Evolutionary conservation across 331 rosid genomes (phyloP).

Genomic region (Rosa hybrid): DNA sequence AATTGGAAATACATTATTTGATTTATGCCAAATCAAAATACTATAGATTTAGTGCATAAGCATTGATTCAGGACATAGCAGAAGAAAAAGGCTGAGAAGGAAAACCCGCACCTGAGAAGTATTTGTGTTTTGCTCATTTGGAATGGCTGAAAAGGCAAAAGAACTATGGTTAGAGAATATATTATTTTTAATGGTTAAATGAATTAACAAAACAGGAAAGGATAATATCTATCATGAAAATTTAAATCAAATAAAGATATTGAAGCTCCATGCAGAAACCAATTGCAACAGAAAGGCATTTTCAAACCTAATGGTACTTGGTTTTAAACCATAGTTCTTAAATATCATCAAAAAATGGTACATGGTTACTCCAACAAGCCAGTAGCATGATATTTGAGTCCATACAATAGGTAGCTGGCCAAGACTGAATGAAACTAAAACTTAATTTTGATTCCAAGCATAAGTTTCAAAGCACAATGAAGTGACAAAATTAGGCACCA

Average conservation of each 20-base stretch:
- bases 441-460: not conserved
- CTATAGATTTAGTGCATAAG: not conserved
- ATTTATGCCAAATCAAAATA: not conserved
- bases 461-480: not conserved
- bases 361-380: not conserved
- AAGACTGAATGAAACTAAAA: not conserved
- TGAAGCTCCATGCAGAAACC: not conserved
- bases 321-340: not conserved
- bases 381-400: not conserved
- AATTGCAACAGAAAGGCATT: not conserved
- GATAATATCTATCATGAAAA: slow-evolving; percentile 9
- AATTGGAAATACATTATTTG: not conserved
- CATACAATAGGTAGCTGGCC: not conserved
- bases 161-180: slow-evolving; percentile 14
- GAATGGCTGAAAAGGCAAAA: slow-evolving; percentile 64
- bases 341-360: not conserved
- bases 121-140: slow-evolving; percentile 53
- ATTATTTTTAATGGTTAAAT: slow-evolving; percentile 4
- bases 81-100: slow-evolving; percentile 12
- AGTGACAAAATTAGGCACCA: not conserved
- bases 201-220: not conserved
- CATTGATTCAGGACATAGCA: slow-evolving; percentile 1
- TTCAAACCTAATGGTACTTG: not conserved
- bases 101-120: slow-evolving; percentile 66
- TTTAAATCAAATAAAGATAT: not conserved